A percentile compares a stretch with the other conserved stretches of the same genome.
phyloP scores from a whole-genome alignment of 2,329 filamentous ascomycete species.

The Onygenales sp. region DNA sequence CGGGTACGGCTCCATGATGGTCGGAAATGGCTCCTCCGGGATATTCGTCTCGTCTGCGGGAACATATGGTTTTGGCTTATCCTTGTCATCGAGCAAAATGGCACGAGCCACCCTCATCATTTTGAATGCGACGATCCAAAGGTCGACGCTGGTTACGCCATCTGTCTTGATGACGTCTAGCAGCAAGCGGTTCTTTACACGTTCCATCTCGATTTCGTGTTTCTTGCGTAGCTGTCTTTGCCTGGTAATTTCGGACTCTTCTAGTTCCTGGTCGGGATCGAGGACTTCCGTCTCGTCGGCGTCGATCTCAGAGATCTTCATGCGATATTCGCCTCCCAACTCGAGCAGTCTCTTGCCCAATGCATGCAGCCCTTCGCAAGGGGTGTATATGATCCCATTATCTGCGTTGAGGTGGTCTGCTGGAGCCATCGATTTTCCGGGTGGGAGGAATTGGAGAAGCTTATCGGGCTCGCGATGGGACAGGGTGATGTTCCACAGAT shows the following conservation, averaged over 20 bases:
- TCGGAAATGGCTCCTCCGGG: background rate
- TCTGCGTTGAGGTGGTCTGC: conserved; percentile 9
- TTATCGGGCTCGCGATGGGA: conserved; percentile 20
- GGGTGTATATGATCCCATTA: conserved; percentile 22
- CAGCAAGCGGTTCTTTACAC: conserved; percentile 21
- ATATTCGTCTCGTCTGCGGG: conserved; percentile 1
- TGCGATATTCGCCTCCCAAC: conserved; percentile 2
- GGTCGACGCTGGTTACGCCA: conserved; percentile 15
- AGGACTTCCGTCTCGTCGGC: background rate
- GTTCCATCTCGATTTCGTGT: conserved; percentile 15
- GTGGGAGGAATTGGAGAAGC: conserved; percentile 21
- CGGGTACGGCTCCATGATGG: background rate
- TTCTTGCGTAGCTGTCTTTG: conserved; percentile 19
- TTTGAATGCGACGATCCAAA: conserved; percentile 20
- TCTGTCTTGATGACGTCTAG: conserved; percentile 19
- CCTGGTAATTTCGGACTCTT: conserved; percentile 7
- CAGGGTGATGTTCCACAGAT: conserved; percentile 21
- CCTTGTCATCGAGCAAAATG: conserved; percentile 21
- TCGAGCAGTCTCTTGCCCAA: conserved; percentile 15
- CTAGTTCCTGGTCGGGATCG: conserved; percentile 4
- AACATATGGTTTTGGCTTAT: conserved; percentile 9
- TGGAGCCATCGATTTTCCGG: conserved; percentile 16
- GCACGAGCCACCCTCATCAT: conserved; percentile 21
- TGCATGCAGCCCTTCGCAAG: conserved; percentile 14
- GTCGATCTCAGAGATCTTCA: conserved; percentile 2